Evolutionary conservation across 2,329 filamentous ascomycete species (phyloP).

Genomic region (Hymenoscyphus fraxineus): DNA sequence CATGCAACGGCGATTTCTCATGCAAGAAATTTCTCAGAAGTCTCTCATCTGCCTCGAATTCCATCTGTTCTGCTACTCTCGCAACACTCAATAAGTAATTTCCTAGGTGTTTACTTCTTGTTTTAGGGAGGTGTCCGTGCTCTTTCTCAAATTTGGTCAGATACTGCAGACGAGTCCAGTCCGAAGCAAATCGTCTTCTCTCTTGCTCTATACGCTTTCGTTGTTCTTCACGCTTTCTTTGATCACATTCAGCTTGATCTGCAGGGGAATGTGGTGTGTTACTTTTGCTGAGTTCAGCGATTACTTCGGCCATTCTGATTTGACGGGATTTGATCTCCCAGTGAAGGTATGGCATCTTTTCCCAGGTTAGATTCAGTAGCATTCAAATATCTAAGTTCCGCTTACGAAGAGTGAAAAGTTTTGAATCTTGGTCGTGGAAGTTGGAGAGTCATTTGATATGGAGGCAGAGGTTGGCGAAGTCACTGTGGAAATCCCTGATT

Average conservation of each 20-base stretch:
- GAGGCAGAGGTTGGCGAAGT: neutral
- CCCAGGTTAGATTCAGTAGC: neutral
- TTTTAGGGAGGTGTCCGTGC: constrained; percentile 5
- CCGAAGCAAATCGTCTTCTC: constrained; percentile 3
- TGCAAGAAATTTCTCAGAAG: constrained; percentile 21
- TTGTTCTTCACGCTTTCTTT: neutral
- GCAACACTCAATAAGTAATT: constrained; percentile 20
- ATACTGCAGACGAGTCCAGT: neutral
- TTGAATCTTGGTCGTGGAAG: neutral
- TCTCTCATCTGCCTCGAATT: constrained; percentile 22
- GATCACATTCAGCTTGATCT: neutral
- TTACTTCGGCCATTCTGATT: constrained; percentile 17
- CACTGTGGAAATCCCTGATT: neutral
- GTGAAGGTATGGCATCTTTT: constrained; percentile 29
- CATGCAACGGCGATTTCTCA: constrained; percentile 38
- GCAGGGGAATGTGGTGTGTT: neutral
- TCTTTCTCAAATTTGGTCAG: neutral
- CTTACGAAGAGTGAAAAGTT: neutral
- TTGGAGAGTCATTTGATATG: neutral
- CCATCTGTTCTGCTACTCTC: constrained; percentile 23
- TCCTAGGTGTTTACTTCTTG: constrained; percentile 10
- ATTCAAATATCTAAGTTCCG: neutral
- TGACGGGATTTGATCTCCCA: constrained; percentile 28
- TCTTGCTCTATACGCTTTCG: constrained; percentile 1
- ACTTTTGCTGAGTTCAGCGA: constrained; percentile 16